Base-by-base conservation (phyloP, 352 stramenopile genomes). In the Phytopythium chamaehyphon region DNA sequence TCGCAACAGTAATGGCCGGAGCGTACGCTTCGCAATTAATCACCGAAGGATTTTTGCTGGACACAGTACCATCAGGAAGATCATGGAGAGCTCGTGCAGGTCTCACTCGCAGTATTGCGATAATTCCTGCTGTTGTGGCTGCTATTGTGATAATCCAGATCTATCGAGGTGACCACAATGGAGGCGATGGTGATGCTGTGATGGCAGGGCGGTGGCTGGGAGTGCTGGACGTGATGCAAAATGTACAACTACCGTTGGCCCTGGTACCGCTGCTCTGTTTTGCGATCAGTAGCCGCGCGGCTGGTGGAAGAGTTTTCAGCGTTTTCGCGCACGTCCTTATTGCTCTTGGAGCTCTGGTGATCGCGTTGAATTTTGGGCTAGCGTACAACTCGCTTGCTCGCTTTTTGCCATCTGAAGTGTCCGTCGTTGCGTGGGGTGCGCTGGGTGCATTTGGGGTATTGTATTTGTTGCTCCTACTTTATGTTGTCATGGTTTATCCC, bases 1-100 rank as follows among this genome's bases (percentile, higher is more conserved):
- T 97, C 54, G 86, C 76, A 40, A 89, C 73, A 14, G 96, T 90
- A 5, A 97, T 98, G 76, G 97, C 93, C 1, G 93, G 88, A 7
- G 98, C 93, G 14, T 98, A 96, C 58, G 90, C 93, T 3, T 91
- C 91, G 7, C 93, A 98, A 65, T 96, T 96, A 40, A 84, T 98
- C 19, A 98, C 97, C 83, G 87, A 97, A 49, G 93, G 89, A 12
- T 98, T 98, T 61, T 56, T 98, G 11, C 26, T 51, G 62, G 96
- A 40, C 69, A 97, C 11, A 62, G 76, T 35, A 77, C 97, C 31
- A 61, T 80, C 2, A 26, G 28, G 45, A 6, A 23, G 24, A 6
- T 69, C 88, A 2, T 95, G 88, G 76, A 71, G 88, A 47, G 10
- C 26, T 11, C 74, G 93, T 31, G 85, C 94, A 7, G 83, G 86